phyloP scores from a whole-genome alignment of 2,329 filamentous ascomycete genomes.

The Botryosphaeria dothidea region DNA sequence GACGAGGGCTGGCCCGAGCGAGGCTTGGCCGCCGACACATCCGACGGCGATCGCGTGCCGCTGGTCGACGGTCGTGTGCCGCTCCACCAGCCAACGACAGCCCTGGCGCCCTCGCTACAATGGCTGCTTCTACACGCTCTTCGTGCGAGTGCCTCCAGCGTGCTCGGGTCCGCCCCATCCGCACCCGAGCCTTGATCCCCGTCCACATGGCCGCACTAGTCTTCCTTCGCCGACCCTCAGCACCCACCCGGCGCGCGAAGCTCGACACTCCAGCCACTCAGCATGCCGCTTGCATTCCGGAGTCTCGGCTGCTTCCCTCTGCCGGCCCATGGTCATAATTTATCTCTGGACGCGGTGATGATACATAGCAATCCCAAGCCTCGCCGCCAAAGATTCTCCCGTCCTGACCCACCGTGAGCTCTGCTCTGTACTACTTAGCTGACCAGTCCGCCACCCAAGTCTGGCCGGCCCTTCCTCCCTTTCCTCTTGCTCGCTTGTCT shows the following conservation, averaged over 20 bases:
- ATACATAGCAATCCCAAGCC: not conserved
- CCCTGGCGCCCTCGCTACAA: not conserved
- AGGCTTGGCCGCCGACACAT: constrained; percentile 16
- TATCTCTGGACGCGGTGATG: not conserved
- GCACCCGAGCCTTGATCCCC: not conserved
- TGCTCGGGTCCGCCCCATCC: not conserved
- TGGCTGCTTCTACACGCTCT: not conserved
- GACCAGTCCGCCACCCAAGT: not conserved
- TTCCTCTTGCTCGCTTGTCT: not conserved
- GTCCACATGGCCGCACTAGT: not conserved
- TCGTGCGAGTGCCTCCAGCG: not conserved
- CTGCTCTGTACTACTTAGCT: not conserved
- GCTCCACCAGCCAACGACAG: not conserved
- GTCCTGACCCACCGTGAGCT: not conserved
- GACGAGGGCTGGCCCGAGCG: not conserved
- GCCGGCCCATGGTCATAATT: not conserved
- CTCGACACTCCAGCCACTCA: not conserved
- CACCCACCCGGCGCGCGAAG: not conserved
- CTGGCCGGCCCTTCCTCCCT: not conserved
- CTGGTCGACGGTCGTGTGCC: not conserved
- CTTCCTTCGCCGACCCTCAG: not conserved
- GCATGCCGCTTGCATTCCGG: not conserved
- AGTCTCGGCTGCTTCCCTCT: not conserved
- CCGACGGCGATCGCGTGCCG: not conserved
- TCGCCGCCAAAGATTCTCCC: not conserved